Base-by-base conservation (phyloP, 768 basidiomycete genomes). In the Mycena galericulata region DNA sequence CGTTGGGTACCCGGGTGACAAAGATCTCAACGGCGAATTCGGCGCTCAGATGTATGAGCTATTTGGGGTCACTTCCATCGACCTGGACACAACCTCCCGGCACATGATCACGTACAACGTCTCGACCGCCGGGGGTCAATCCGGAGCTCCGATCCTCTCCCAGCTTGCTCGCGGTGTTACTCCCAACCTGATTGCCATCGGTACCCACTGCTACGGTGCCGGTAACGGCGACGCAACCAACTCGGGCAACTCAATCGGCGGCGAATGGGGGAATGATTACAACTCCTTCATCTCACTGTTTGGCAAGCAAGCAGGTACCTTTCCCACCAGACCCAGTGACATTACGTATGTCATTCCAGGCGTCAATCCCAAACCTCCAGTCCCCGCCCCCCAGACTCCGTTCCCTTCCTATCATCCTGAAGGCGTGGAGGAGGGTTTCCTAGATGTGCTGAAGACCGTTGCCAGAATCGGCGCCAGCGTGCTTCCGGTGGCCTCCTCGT, bases 181-280 rank as follows among this genome's bases (percentile, higher is more conserved):
- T n/a, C n/a, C n/a, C 50, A n/a, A 30, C 27, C 8, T 51, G 26
- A 10, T 51, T 51, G 50, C 50, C 15, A 51, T 51, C 27, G 50
- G 50, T 32, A 51, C 50, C 11, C 50, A 51, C 27, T 51, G 50
- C 50, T 51, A 51, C 30, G 50, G 50, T 51, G 50, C 50, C 30
- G 50, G 50, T 51, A 51, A 30, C 30, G 50, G 50, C 50, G 50
- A 51, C 5, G 1, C 15, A n/a, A 51, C 50, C 0, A 51, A 51
- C 50, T 51, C 50, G 50, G 50, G 50, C 27, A 51, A 51, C 27
- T 51, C 50, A 51, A 51, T 51, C 50, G 50, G 50, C 7, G 27
- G 50, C 50, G 27, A 51, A 51, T 51, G 50, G 50, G 50, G 50
- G 50, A 51, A 51, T 51, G 50, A 51, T 30, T 51, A 51, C 30